Conservation (phyloP, 2,329 filamentous ascomycete species). For the Cytospora leucostoma region DNA sequence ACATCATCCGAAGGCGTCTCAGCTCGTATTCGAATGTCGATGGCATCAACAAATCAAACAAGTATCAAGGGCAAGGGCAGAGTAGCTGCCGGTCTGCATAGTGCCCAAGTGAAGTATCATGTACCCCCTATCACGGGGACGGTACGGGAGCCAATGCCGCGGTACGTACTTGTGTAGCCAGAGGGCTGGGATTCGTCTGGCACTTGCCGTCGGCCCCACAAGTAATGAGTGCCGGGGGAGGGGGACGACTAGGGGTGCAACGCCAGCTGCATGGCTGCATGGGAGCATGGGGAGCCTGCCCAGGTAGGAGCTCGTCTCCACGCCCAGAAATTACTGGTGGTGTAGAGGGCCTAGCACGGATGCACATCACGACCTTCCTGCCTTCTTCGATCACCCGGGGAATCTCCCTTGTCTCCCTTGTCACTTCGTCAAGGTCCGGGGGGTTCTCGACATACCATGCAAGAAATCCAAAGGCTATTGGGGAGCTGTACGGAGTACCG, state of each 20-base stretch:
- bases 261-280: slow-evolving; percentile 18
- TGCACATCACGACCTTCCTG: slow-evolving; percentile 10
- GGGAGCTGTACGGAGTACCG: slow-evolving; percentile 6
- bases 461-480: slow-evolving; percentile 7
- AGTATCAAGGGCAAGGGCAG: neutral
- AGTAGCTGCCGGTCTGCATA: slow-evolving; percentile 6
- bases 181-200: slow-evolving; percentile 16
- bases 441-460: slow-evolving; percentile 13
- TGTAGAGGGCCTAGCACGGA: slow-evolving; percentile 6
- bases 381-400: slow-evolving; percentile 13
- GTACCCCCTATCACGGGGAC: slow-evolving; percentile 1
- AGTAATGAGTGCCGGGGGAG: slow-evolving; percentile 11
- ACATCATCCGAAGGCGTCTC: neutral
- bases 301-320: slow-evolving; percentile 27
- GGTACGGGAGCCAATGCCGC: slow-evolving; percentile 5
- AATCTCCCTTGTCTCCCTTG: slow-evolving; percentile 7
- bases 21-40: neutral
- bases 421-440: slow-evolving; percentile 15
- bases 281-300: too few species aligned
- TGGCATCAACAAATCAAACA: neutral
- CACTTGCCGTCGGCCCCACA: slow-evolving; percentile 8
- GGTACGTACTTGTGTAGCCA: slow-evolving; percentile 14
- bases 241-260: slow-evolving; percentile 17
- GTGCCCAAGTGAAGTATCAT: slow-evolving; percentile 1
- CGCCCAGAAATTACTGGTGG: slow-evolving; percentile 23